Evolutionary conservation across 306 rosid genomes (phyloP).

Genomic region (Gastrolobium bilobum): DNA sequence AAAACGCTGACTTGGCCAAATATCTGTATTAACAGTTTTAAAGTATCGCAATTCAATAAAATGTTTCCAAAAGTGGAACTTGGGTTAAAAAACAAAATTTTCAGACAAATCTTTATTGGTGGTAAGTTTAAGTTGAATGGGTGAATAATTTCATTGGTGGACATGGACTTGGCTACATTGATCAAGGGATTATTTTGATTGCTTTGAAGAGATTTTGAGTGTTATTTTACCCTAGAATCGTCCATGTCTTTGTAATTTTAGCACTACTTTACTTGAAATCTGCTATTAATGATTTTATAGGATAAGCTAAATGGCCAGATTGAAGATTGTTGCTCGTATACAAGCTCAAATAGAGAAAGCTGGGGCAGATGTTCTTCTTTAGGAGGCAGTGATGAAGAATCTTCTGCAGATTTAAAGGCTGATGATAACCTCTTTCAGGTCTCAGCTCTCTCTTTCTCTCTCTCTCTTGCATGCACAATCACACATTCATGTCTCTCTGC

Average conservation of each 20-base stretch:
- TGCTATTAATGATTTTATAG: conserved; percentile 60
- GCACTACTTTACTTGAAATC: conserved; percentile 45
- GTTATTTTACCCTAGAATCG: background rate
- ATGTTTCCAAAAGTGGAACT: background rate
- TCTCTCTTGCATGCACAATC: conserved; percentile 48
- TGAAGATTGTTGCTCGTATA: conserved; percentile 92
- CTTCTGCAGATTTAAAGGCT: conserved; percentile 67
- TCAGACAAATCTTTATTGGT: background rate
- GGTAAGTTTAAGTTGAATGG: background rate
- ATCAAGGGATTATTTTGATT: background rate
- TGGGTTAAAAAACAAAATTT: background rate
- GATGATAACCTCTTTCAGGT: conserved; percentile 77
- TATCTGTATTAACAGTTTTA: background rate
- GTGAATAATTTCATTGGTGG: background rate
- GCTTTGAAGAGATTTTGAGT: background rate
- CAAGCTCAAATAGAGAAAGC: conserved; percentile 98
- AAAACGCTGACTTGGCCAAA: background rate
- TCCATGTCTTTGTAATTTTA: conserved; percentile 7
- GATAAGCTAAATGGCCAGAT: conserved; percentile 69
- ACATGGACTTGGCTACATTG: conserved; percentile 3
- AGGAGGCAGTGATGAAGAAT: conserved; percentile 95
- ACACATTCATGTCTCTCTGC: background rate
- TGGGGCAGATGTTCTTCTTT: conserved; percentile 99
- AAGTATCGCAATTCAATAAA: background rate
- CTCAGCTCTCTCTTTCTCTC: conserved; percentile 38